Evolutionary conservation across 2,329 filamentous ascomycete species (phyloP).

Genomic region (Cladosporium sp.): DNA sequence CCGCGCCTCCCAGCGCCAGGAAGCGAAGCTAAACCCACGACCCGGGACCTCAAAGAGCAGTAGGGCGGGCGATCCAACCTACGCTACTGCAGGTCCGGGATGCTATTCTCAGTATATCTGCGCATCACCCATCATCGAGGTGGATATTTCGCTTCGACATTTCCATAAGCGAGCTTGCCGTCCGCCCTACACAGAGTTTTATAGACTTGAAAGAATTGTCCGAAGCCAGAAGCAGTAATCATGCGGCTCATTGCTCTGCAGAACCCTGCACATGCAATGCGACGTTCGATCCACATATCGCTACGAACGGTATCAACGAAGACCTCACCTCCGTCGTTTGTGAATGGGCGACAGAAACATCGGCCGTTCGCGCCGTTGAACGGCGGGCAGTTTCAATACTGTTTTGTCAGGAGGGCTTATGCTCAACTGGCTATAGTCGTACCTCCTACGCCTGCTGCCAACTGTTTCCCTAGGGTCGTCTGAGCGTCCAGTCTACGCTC

Average conservation of each 20-base stretch:
- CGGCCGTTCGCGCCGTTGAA: slow-evolving; percentile 9
- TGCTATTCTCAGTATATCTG: slow-evolving; percentile 14
- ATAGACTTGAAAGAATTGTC: background rate
- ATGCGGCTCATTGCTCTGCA: background rate
- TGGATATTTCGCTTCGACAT: background rate
- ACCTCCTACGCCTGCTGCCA: background rate
- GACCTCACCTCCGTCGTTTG: background rate
- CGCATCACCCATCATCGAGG: background rate
- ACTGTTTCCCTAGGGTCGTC: background rate
- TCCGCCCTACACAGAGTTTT: background rate
- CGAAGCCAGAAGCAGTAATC: slow-evolving; percentile 8
- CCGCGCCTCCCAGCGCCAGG: slow-evolving; percentile 10
- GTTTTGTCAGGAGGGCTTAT: slow-evolving; percentile 6
- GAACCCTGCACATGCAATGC: slow-evolving; percentile 11
- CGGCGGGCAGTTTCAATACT: background rate
- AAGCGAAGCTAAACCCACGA: slow-evolving; percentile 3
- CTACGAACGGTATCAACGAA: background rate
- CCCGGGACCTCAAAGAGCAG: background rate
- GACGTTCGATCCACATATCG: background rate
- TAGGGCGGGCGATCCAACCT: background rate
- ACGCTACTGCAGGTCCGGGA: slow-evolving; percentile 19
- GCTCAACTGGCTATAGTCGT: background rate
- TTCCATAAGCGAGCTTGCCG: slow-evolving; percentile 5
- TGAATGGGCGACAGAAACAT: slow-evolving; percentile 6
- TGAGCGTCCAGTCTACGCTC: slow-evolving; percentile 9